Evolutionary conservation across 2,329 filamentous ascomycete genomes (phyloP), one percentile per base, ranked within the genome.

Genomic region (Emergomyces orientalis): DNA sequence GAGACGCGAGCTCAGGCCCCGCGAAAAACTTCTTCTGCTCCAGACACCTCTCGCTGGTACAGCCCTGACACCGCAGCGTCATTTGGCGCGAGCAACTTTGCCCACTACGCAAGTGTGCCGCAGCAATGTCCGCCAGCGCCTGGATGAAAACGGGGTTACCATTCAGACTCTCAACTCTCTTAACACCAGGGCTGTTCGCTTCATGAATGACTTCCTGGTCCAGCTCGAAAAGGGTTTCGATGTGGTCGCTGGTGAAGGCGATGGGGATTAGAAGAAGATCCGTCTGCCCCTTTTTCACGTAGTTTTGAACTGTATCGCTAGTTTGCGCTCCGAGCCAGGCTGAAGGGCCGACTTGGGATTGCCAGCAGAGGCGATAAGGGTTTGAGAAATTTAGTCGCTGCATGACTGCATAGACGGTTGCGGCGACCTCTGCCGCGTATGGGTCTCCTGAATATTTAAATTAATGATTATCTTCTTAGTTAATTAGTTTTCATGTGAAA

Each of bases 171-270:
- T 97, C 94, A 1, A 88, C 90, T 63, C 94, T 85, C 81, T 95
- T 96, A 66, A 99, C 86, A 39, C 92, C 91, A 0, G 84, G 78
- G 70, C 89, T 85, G 84, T 90, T 75, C 45, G 77, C 77, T 66
- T 96, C 92, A 63, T 90, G 89, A 71, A 99, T 97, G 47, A 99
- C 91, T 77, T 99, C 94, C 70, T 90, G 82, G 74, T 99, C 94
- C 60, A 99, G 80, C 76, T 99, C 94, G 74, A 88, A 97, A 0
- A 99, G 81, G 0, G 94, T 99, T 78, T 99, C 94, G 68, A 99
- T 99, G 73, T 99, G 94, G 71, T 99, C 94, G n/a, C 90, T 96
- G 0, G 94, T 99, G 74, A 99, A 99, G 6, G 94, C 94, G 67
- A 99, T 95, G 0, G 94, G 94, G 62, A 99, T 91, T 7, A 99